Percentiles rank a stretch among this genome's conserved stretches.
Evolutionary conservation across 2,329 filamentous ascomycete species (phyloP).

Genomic region (Dothistroma septosporum): DNA sequence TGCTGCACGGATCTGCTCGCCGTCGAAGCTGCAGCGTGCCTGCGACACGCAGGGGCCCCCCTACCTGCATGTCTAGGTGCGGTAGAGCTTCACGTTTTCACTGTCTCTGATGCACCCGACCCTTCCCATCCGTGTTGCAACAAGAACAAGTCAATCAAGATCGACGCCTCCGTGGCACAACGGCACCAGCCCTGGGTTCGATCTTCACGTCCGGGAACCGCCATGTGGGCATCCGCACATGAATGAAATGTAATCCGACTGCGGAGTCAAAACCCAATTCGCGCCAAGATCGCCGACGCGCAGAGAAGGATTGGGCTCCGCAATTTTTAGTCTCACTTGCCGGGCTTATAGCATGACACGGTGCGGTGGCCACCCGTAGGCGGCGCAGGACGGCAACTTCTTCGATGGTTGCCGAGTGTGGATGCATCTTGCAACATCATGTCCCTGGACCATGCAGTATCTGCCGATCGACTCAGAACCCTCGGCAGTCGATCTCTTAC

Average conservation of each 20-base stretch:
- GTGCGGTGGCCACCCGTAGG: background rate
- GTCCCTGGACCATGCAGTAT: background rate
- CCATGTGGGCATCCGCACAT: background rate
- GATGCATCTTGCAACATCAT: background rate
- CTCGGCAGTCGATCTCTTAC: background rate
- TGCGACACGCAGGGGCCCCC: no score
- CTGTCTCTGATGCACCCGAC: no score
- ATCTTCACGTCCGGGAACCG: background rate
- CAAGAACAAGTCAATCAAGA: no score
- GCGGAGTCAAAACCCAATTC: background rate
- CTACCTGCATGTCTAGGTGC: no score
- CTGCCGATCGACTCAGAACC: background rate
- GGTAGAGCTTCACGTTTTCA: no score
- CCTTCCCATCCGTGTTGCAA: no score
- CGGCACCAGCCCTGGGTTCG: no score
- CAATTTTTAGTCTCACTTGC: background rate
- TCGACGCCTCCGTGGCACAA: no score
- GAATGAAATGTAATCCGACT: background rate
- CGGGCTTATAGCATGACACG: background rate
- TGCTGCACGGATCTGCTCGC: no score
- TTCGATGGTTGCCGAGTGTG: background rate
- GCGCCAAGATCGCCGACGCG: background rate
- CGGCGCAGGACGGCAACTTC: background rate
- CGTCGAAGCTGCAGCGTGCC: no score
- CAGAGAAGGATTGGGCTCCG: background rate